Evolutionary conservation across 768 basidiomycete genomes (phyloP).

Genomic region (Phaeotremella fagi): DNA sequence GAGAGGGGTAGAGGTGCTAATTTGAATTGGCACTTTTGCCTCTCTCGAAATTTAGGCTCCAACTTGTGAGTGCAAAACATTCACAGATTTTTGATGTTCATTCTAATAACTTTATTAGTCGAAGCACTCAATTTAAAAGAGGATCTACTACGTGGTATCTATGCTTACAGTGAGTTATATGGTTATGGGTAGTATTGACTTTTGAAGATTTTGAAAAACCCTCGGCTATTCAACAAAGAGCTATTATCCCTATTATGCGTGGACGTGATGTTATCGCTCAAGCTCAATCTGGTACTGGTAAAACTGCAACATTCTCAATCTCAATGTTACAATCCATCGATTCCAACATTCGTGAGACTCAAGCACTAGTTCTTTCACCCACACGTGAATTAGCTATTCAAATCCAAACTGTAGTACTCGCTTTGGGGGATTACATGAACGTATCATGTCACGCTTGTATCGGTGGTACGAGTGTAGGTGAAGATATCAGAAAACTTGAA

Average conservation of each 20-base stretch:
- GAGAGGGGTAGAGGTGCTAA: slow-evolving; percentile 46
- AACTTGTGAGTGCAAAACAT: slow-evolving; percentile 49
- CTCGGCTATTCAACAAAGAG: slow-evolving; percentile 96
- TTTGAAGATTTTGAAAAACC: slow-evolving; percentile 75
- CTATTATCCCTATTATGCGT: slow-evolving; percentile 83
- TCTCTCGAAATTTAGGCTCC: slow-evolving; percentile 48
- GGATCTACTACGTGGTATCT: slow-evolving; percentile 49
- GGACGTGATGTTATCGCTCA: slow-evolving; percentile 94
- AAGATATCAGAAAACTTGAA: slow-evolving; percentile 94
- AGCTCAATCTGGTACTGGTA: slow-evolving; percentile 98
- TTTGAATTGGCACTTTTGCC: slow-evolving; percentile 40
- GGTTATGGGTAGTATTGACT: not conserved
- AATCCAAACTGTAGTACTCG: slow-evolving; percentile 94
- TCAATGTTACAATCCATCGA: slow-evolving; percentile 98
- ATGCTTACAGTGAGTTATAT: slow-evolving; percentile 45
- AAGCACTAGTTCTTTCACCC: slow-evolving; percentile 92
- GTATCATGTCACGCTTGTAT: slow-evolving; percentile 98
- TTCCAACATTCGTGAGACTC: slow-evolving; percentile 85
- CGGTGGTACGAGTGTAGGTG: slow-evolving; percentile 92
- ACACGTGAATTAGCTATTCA: slow-evolving; percentile 99
- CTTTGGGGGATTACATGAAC: slow-evolving; percentile 98
- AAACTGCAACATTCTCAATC: slow-evolving; percentile 98
- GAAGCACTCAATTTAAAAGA: slow-evolving; percentile 49
- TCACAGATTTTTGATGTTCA: slow-evolving; percentile 1
- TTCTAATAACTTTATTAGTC: slow-evolving; percentile 22